Evolutionary conservation across 768 basidiomycete genomes (phyloP).

Genomic region (Cyclocybe aegerita): DNA sequence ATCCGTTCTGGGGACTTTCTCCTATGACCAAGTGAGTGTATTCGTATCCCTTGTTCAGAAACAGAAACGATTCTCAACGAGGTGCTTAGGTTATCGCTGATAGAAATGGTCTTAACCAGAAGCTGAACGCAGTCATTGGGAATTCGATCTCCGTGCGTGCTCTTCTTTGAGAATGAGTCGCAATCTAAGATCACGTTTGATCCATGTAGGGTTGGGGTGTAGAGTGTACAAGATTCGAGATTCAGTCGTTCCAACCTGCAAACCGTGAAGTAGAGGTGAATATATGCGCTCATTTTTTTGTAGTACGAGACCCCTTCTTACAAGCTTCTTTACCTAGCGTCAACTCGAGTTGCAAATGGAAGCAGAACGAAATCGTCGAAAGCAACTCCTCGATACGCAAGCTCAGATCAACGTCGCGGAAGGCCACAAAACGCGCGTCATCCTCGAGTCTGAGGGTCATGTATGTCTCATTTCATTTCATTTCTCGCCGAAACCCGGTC

Average conservation of each 20-base stretch:
- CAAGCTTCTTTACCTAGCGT: conserved; percentile 27
- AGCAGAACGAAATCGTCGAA: conserved; percentile 54
- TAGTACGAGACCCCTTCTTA: not conserved
- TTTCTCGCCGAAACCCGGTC: not conserved
- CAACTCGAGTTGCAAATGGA: conserved; percentile 64
- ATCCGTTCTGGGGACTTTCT: conserved; percentile 51
- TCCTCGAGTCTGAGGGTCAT: conserved; percentile 55
- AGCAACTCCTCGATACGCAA: conserved; percentile 56
- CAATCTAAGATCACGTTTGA: not conserved
- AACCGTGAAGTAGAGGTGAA: conserved; percentile 59
- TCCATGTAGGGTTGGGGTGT: conserved; percentile 50
- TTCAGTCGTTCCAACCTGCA: conserved; percentile 59
- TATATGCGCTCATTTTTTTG: not conserved
- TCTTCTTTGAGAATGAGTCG: not conserved
- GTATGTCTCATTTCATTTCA: conserved; percentile 23
- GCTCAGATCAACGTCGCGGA: conserved; percentile 60
- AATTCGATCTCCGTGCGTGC: conserved; percentile 41
- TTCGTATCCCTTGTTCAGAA: not conserved
- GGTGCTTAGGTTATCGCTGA: conserved; percentile 45
- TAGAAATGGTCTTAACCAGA: conserved; percentile 51
- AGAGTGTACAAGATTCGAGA: conserved; percentile 55
- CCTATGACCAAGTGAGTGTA: conserved; percentile 41
- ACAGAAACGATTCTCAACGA: not conserved
- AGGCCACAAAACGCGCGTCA: conserved; percentile 55
- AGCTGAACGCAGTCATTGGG: conserved; percentile 48